phyloP scores from a whole-genome alignment of 208 protist genomes.

The Angomonas deanei region DNA sequence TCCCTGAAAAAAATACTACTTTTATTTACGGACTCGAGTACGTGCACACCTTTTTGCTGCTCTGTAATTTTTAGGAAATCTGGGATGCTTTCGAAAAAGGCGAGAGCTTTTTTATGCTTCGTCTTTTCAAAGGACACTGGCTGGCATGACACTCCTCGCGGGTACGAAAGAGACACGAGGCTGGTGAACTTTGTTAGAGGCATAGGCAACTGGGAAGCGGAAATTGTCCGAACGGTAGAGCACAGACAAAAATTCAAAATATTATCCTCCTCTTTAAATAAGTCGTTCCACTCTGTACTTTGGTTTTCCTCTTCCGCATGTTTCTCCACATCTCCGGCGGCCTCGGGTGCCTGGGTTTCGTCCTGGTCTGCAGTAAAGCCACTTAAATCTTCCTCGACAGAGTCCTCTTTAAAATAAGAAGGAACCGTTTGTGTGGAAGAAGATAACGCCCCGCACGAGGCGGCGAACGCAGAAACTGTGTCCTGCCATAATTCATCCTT shows the following conservation, averaged over 20 bases:
- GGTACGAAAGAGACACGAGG: slow-evolving; percentile 38
- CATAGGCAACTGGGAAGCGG: slow-evolving; percentile 36
- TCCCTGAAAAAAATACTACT: slow-evolving; percentile 26
- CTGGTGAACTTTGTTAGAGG: slow-evolving; percentile 58
- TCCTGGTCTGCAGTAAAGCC: not conserved
- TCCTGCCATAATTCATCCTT: slow-evolving; percentile 57
- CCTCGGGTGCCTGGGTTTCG: not conserved
- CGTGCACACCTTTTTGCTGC: slow-evolving; percentile 32
- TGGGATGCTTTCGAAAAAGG: slow-evolving; percentile 27
- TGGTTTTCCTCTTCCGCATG: not conserved
- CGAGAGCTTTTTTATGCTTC: slow-evolving; percentile 57
- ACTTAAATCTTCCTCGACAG: slow-evolving; percentile 13
- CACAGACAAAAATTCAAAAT: slow-evolving; percentile 59
- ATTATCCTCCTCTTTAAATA: slow-evolving; percentile 25
- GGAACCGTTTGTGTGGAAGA: slow-evolving; percentile 13
- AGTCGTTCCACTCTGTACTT: not conserved
- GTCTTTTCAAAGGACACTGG: slow-evolving; percentile 66
- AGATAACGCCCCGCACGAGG: slow-evolving; percentile 13
- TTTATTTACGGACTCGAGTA: slow-evolving; percentile 38
- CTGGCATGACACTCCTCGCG: slow-evolving; percentile 21
- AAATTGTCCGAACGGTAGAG: slow-evolving; percentile 33
- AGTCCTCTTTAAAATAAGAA: slow-evolving; percentile 15
- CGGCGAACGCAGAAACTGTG: slow-evolving; percentile 31
- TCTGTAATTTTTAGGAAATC: slow-evolving; percentile 49
- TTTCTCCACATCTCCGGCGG: not conserved